Percentiles rank a stretch among this genome's conserved stretches.
phyloP scores from a whole-genome alignment of 1,284 basidiomycete species.

The Moesziomyces globuligerus region DNA sequence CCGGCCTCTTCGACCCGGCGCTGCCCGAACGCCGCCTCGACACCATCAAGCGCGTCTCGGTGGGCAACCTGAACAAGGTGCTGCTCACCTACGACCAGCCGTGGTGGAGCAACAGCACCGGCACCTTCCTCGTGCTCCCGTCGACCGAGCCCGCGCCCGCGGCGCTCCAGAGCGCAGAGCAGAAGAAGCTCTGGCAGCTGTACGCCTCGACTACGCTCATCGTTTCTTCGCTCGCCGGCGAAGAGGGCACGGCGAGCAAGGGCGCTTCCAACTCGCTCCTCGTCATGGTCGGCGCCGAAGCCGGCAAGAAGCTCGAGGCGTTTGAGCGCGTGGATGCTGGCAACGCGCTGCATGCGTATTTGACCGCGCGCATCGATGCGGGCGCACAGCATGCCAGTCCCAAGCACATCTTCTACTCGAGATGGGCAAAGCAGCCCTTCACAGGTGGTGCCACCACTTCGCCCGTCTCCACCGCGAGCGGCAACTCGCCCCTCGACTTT shows the following conservation, averaged over 20 bases:
- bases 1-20: conserved; percentile 61
- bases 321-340: conserved; percentile 55
- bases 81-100: conserved; percentile 68
- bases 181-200: conserved; percentile 39
- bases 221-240: conserved; percentile 64
- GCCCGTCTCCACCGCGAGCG: conserved; percentile 66
- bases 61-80: conserved; percentile 64
- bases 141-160: conserved; percentile 48
- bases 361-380: conserved; percentile 44
- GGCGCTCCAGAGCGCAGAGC: conserved; percentile 16
- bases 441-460: conserved; percentile 71
- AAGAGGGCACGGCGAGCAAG: conserved; percentile 1
- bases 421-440: conserved; percentile 70
- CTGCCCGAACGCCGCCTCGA: conserved; percentile 62
- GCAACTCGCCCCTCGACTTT: conserved; percentile 70
- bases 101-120: conserved; percentile 69
- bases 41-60: conserved; percentile 59
- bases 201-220: conserved; percentile 64
- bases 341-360: conserved; percentile 61
- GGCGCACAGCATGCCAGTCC: conserved; percentile 10
- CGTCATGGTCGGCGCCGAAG: conserved; percentile 67
- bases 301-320: conserved; percentile 60
- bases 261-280: conserved; percentile 68
- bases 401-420: conserved; percentile 53
- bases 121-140: conserved; percentile 68